Conservation (phyloP, 148 eudicot genomes). For the Vaccinium myrtillus region DNA sequence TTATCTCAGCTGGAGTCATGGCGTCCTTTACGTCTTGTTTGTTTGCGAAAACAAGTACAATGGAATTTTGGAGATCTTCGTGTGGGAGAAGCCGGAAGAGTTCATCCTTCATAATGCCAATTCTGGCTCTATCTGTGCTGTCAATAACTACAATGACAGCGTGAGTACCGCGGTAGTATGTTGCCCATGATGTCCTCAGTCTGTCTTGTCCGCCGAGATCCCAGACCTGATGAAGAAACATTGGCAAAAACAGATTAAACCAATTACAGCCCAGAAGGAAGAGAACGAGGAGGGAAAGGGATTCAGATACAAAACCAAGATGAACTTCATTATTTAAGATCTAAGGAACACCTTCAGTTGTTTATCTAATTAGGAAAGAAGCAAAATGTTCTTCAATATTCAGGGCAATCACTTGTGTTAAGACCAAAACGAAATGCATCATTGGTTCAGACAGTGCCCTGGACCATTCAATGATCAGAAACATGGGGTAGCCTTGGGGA, state of each 20-base stretch:
- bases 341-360: constrained; percentile 1
- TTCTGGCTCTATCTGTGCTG: constrained; percentile 87
- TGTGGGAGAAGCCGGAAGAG: constrained; percentile 76
- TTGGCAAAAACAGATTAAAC: not conserved
- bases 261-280: not conserved
- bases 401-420: not conserved
- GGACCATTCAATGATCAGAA: not conserved
- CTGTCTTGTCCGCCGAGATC: constrained; percentile 99
- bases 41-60: constrained; percentile 78
- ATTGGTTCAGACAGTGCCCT: not conserved
- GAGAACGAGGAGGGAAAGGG: not conserved
- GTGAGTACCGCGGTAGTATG: constrained; percentile 94
- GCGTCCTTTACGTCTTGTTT: constrained; percentile 93
- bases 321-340: not conserved
- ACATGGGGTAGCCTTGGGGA: not conserved
- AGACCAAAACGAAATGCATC: too few relatives aligned
- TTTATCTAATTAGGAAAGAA: not conserved
- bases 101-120: constrained; percentile 87
- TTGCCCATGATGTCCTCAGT: constrained; percentile 92
- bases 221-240: constrained; percentile 63
- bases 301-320: constrained; percentile 8
- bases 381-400: not conserved
- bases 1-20: constrained; percentile 90
- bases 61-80: constrained; percentile 82
- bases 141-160: constrained; percentile 93